These are phyloP conservation scores for Neurospora intermedia DNA, from an alignment of 495 filamentous ascomycete species.

Conservation along the genomic window DNA sequence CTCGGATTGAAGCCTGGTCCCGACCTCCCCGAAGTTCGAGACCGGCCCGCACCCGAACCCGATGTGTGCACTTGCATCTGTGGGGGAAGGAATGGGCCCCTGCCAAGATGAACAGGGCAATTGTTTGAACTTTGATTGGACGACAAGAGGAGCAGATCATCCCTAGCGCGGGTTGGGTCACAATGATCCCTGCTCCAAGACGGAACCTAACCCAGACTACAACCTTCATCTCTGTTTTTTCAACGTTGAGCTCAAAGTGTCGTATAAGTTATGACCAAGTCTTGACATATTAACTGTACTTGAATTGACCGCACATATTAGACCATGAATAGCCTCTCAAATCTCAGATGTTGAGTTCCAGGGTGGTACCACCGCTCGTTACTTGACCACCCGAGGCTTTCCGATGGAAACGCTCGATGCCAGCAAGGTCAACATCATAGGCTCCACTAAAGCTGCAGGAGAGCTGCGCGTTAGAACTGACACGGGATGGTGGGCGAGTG, in stretches of 20 bases:
- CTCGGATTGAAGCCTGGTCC: no score
- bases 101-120: not conserved
- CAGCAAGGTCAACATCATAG: not conserved
- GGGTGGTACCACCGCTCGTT: not conserved
- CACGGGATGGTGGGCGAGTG: not conserved
- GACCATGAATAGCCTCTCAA: not conserved
- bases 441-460: not conserved
- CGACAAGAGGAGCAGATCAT: not conserved
- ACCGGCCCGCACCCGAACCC: no score
- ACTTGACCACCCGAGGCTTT: not conserved
- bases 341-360: not conserved
- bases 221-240: not conserved
- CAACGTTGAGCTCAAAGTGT: not conserved
- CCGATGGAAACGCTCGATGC: not conserved
- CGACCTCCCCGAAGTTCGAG: no score
- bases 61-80: not conserved
- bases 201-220: not conserved
- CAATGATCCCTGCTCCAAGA: not conserved
- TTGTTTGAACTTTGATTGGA: not conserved
- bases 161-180: not conserved
- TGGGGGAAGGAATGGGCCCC: not conserved
- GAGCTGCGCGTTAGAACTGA: not conserved
- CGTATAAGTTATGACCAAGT: no score
- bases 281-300: not conserved
- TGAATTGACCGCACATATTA: not conserved